Evolutionary conservation across 2,329 filamentous ascomycete species (phyloP), one percentile per base, ranked within the genome.

Genomic region (Paraconiothyrium brasiliense): DNA sequence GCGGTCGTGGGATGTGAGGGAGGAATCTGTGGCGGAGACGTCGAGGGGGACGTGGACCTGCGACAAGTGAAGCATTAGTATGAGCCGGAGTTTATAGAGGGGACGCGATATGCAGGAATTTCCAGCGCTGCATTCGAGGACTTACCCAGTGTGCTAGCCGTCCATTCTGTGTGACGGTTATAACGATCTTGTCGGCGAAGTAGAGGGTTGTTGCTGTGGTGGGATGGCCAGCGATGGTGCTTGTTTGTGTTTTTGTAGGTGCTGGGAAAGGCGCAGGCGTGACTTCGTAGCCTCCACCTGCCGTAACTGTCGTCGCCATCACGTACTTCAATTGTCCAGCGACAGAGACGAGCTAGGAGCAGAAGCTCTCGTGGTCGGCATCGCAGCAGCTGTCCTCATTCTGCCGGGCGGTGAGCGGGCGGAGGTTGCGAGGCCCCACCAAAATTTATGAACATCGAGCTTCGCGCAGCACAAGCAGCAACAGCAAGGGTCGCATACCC

Each of bases 71-170:
- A 20, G 35, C 37, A 9, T 58, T 55, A 75, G 46, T 16, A 16
- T 1, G 20, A 1, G 4, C 24, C 70, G 7, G 51, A 43, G 16
- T 30, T 32, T 74, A 35, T 20, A 48, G 16, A 41, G 59, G 32
- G 37, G 39, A 30, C 20, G 20, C 20, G 20, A 20, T 20, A 20
- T 20, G 43, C 22, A 24, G 44, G 35, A n/a, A 37, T 32, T 13
- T 35, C n/a, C 16, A 41, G 41, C 35, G 49, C 47, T 9, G n/a
- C 10, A 34, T 3, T 4, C n/a, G 35, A 34, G 4, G 20, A 76
- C 82, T 57, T 83, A 97, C 93, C 95, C 95, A 99, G 84, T 98
- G 95, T 22, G 92, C 91, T 50, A 98, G 81, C 61, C 90, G 87
- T 7, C 94, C 94, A 63, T 90, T 87, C 80, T 98, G 95, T 0